Conservation (phyloP, 2,329 filamentous ascomycete genomes). For the Penicillium sp. region DNA sequence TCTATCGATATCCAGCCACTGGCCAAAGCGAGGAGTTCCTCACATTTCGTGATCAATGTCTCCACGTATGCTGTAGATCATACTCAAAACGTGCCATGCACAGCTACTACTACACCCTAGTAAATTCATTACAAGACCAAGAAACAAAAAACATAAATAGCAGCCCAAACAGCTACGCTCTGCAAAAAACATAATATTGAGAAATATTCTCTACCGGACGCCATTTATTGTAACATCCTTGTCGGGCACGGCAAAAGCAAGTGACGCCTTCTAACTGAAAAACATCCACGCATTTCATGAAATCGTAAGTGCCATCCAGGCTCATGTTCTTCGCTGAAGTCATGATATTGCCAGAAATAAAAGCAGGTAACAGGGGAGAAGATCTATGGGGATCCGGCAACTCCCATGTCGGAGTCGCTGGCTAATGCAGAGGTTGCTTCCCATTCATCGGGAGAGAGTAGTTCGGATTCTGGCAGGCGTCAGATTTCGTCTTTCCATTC, state of each 20-base stretch:
- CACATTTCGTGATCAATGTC: too few relatives aligned
- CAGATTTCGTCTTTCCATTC: slow-evolving; percentile 20
- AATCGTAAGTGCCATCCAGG: slow-evolving; percentile 10
- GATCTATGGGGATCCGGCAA: slow-evolving; percentile 34
- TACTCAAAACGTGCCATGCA: too few relatives aligned
- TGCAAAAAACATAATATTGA: neutral
- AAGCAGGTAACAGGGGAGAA: neutral
- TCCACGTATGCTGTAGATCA: too few relatives aligned
- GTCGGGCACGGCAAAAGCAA: slow-evolving; percentile 1
- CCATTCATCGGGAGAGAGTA: slow-evolving; percentile 41
- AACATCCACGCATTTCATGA: slow-evolving; percentile 8
- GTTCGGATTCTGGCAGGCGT: slow-evolving; percentile 36
- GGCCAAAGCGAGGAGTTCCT: too few relatives aligned
- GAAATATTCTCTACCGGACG: slow-evolving; percentile 6
- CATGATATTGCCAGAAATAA: slow-evolving; percentile 3
- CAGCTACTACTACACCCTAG: too few relatives aligned
- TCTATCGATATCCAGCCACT: too few relatives aligned
- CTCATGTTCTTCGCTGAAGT: slow-evolving; percentile 12
- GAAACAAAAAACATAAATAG: neutral
- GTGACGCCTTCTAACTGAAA: neutral
- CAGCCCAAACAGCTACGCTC: neutral
- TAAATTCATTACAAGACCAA: too few relatives aligned
- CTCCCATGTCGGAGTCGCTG: slow-evolving; percentile 41
- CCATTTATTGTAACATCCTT: slow-evolving; percentile 6
- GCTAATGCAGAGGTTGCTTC: slow-evolving; percentile 40